These are phyloP conservation scores for Leptomonas pyrrhocoris DNA, from an alignment of 208 protist genomes.

Conservation along the genomic window DNA sequence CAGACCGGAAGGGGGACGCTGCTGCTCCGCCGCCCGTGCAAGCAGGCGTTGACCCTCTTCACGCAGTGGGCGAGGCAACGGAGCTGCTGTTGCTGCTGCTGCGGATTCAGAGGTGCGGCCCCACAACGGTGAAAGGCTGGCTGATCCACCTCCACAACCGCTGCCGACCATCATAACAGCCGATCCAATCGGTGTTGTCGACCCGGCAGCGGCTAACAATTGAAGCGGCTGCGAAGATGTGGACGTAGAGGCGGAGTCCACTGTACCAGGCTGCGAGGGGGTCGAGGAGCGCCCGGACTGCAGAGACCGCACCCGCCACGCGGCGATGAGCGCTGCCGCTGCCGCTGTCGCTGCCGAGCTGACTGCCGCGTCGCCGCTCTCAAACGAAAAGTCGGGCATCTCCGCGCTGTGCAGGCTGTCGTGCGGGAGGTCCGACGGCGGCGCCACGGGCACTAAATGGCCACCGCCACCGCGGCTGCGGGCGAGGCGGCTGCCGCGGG, in stretches of 20 bases:
- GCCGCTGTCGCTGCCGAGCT: background rate
- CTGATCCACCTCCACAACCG: conserved; percentile 1
- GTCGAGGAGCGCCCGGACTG: conserved; percentile 6
- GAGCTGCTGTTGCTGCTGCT: no score
- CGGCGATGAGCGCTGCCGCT: conserved; percentile 1
- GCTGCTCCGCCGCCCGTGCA: background rate
- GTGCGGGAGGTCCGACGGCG: no score
- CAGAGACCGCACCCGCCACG: conserved; percentile 7
- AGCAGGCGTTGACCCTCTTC: background rate
- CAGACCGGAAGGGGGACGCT: background rate
- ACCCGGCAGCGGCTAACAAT: background rate
- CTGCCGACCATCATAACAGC: no score
- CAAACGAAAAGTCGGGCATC: conserved; percentile 8
- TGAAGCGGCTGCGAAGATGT: conserved; percentile 11
- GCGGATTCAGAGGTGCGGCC: background rate
- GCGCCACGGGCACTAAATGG: background rate
- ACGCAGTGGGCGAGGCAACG: background rate
- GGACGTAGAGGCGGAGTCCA: conserved; percentile 15
- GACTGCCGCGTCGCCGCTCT: background rate
- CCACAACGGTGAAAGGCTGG: background rate
- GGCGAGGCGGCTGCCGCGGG: background rate
- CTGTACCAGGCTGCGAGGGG: background rate
- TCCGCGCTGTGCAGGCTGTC: conserved; percentile 13
- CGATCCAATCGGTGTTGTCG: conserved; percentile 3
- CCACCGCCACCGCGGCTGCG: background rate